Percentiles rank a stretch among this genome's conserved stretches.
Evolutionary conservation across 2,329 filamentous ascomycete species (phyloP).

Genomic region (Atkinsonella hypoxylon): DNA sequence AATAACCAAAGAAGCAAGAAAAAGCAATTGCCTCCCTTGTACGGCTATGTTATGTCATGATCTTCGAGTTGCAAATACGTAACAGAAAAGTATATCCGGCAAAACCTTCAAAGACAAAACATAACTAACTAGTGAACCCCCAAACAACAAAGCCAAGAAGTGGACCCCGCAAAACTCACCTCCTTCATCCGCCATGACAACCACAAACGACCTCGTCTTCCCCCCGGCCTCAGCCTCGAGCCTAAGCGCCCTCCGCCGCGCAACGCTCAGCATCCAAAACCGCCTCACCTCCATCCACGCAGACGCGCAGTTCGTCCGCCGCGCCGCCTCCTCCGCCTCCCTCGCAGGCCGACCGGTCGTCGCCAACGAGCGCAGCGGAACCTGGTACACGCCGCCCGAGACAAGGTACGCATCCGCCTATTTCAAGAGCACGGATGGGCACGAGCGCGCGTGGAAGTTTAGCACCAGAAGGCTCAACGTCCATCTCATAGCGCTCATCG

Average conservation of each 20-base stretch:
- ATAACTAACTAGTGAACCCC: no score
- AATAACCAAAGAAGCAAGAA: no score
- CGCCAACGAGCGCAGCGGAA: slow-evolving; percentile 90
- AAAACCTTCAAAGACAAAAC: no score
- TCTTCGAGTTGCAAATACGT: no score
- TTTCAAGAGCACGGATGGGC: slow-evolving; percentile 97
- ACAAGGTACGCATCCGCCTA: slow-evolving; percentile 66
- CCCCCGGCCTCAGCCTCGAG: slow-evolving; percentile 56
- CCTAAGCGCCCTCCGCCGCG: slow-evolving; percentile 61
- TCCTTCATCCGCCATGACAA: not conserved
- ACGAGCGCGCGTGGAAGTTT: slow-evolving; percentile 83
- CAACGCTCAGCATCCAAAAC: slow-evolving; percentile 68
- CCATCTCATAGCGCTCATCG: slow-evolving; percentile 61
- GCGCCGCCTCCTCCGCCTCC: slow-evolving; percentile 35
- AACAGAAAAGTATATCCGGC: no score
- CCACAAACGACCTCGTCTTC: slow-evolving; percentile 34
- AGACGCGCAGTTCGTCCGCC: slow-evolving; percentile 63
- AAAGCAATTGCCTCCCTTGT: no score
- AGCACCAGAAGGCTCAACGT: slow-evolving; percentile 76
- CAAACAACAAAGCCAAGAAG: no score
- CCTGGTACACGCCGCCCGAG: slow-evolving; percentile 73
- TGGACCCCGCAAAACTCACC: not conserved
- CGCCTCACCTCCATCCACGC: slow-evolving; percentile 65
- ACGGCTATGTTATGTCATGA: no score
- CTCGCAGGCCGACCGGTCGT: slow-evolving; percentile 56